Percentiles rank a stretch among this genome's conserved stretches.
These are phyloP conservation scores for Plectranthus barbatus DNA, from an alignment of 257 asterid genomes.

Conservation along the genomic window DNA sequence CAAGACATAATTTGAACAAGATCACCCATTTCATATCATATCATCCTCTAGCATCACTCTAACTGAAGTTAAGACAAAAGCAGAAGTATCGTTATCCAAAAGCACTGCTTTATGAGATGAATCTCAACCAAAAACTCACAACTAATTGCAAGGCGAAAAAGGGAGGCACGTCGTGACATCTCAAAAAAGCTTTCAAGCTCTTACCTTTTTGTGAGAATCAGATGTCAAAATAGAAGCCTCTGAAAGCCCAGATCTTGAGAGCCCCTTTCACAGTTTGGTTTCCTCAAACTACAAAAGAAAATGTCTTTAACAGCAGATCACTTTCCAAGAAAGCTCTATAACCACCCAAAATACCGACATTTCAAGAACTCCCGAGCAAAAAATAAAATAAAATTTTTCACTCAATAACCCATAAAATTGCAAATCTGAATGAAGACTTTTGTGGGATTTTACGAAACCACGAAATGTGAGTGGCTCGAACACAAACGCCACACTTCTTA, in stretches of 20 bases:
- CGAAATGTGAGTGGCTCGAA: constrained; percentile 25
- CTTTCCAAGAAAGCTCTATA: constrained; percentile 22
- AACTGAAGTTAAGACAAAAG: not conserved
- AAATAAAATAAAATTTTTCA: not conserved
- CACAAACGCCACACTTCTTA: not conserved
- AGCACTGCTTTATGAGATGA: not conserved
- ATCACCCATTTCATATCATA: constrained; percentile 19
- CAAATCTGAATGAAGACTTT: constrained; percentile 12
- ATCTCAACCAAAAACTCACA: constrained; percentile 11
- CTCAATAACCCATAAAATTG: constrained; percentile 11
- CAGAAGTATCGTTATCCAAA: not conserved
- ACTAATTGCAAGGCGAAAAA: not conserved
- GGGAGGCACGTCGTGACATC: not conserved
- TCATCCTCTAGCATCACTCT: constrained; percentile 1
- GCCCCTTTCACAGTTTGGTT: constrained; percentile 26
- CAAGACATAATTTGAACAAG: constrained; percentile 14
- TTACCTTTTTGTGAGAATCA: constrained; percentile 35
- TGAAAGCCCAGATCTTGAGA: constrained; percentile 65
- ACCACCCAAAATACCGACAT: not conserved
- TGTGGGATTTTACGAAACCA: constrained; percentile 21
- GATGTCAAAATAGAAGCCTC: constrained; percentile 19
- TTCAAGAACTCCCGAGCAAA: not conserved
- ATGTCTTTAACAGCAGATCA: constrained; percentile 39
- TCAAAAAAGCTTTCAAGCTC: constrained; percentile 9
- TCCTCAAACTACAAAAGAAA: constrained; percentile 16